Evolutionary conservation across 495 filamentous ascomycete genomes (phyloP).

Genomic region (Rhypophila decipiens): DNA sequence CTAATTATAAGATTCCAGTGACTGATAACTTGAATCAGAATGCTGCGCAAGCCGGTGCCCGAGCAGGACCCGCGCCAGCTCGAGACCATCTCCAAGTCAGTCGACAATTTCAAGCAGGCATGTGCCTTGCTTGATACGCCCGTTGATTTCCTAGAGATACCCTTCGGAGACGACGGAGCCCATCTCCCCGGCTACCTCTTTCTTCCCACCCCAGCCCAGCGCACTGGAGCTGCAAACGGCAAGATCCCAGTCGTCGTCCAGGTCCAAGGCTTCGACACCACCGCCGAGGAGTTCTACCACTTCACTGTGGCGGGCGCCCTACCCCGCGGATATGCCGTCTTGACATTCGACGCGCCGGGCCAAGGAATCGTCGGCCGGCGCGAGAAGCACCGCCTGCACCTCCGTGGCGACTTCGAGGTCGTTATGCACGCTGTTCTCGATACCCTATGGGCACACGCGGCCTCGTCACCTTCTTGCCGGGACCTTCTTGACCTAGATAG

Average conservation of each 20-base stretch:
- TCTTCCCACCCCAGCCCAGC: constrained; percentile 18
- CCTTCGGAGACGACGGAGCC: constrained; percentile 24
- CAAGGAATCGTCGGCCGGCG: constrained; percentile 36
- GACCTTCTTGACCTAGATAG: constrained; percentile 36
- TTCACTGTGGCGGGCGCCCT: constrained; percentile 14
- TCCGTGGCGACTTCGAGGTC: constrained; percentile 34
- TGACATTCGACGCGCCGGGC: constrained; percentile 46
- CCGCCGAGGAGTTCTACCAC: constrained; percentile 43
- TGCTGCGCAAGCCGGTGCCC: not conserved
- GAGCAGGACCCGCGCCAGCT: not conserved
- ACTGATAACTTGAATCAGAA: too few relatives aligned
- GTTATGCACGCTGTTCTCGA: constrained; percentile 28
- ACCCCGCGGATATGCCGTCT: constrained; percentile 38
- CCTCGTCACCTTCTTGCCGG: constrained; percentile 14
- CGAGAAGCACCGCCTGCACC: constrained; percentile 9
- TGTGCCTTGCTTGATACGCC: not conserved
- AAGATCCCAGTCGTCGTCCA: constrained; percentile 38
- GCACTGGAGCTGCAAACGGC: constrained; percentile 7
- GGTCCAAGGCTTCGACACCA: constrained; percentile 35
- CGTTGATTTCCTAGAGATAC: constrained; percentile 27
- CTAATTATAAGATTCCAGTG: not conserved
- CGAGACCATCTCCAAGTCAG: not conserved
- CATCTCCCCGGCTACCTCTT: constrained; percentile 37
- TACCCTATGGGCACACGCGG: constrained; percentile 10
- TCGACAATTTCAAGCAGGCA: not conserved